phyloP scores from a whole-genome alignment of 306 rosid species.

The Gleditsia sinensis region DNA sequence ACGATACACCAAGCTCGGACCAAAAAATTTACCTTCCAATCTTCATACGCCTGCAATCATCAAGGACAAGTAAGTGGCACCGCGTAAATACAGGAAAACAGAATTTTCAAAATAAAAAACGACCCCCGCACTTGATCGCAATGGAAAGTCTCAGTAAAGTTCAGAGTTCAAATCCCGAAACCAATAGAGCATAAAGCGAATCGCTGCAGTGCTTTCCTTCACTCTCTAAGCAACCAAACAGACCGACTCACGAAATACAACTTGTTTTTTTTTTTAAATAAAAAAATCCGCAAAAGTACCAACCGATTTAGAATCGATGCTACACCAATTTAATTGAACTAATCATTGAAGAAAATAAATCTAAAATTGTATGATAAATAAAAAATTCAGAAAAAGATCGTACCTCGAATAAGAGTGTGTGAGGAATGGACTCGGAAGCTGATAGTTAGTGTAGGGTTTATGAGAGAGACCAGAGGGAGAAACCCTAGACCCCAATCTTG shows the following conservation, averaged over 20 bases:
- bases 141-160: not conserved
- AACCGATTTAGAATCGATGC: not conserved
- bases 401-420: not conserved
- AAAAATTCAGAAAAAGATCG: not conserved
- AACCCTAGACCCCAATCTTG: conserved; percentile 39
- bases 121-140: not conserved
- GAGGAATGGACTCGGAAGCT: not conserved
- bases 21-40: not conserved
- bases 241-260: not conserved
- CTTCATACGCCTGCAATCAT: not conserved
- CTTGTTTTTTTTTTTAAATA: not conserved
- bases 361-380: not conserved
- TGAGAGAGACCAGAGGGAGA: conserved; percentile 6
- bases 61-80: not conserved
- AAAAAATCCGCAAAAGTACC: not conserved
- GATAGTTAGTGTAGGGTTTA: not conserved
- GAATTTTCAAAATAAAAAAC: not conserved
- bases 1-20: not conserved
- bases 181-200: not conserved
- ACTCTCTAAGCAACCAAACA: conserved; percentile 23
- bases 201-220: not conserved
- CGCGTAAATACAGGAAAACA: not conserved
- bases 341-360: not conserved
- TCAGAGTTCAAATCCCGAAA: not conserved
- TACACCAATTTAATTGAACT: not conserved